Evolutionary conservation across 2,329 filamentous ascomycete species (phyloP).

Genomic region (Leptographium flavum): DNA sequence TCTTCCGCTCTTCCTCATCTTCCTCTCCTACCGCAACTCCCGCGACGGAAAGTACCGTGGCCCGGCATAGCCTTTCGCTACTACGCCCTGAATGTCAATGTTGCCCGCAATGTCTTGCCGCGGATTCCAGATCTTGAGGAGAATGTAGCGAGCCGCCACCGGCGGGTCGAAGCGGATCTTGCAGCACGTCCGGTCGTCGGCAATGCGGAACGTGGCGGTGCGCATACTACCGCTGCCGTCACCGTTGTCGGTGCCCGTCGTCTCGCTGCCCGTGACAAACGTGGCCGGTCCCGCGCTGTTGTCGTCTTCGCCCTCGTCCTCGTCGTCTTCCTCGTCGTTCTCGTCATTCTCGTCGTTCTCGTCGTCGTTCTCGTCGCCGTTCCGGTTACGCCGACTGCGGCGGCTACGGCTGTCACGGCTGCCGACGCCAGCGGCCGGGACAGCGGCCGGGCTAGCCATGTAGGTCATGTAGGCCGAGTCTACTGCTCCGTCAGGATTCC

Average conservation of each 20-base stretch:
- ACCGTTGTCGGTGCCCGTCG: not conserved
- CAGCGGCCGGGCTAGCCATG: too few species aligned
- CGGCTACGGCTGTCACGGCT: not conserved
- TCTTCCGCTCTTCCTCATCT: not conserved
- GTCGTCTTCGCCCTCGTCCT: conserved; percentile 8
- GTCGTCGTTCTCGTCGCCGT: not conserved
- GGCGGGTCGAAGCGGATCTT: conserved; percentile 76
- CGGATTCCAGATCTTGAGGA: conserved; percentile 84
- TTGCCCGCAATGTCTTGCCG: conserved; percentile 50
- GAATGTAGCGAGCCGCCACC: conserved; percentile 66
- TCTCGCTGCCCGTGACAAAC: not conserved
- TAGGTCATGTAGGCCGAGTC: too few species aligned
- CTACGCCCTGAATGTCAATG: conserved; percentile 80
- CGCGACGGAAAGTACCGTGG: conserved; percentile 68
- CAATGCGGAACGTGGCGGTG: conserved; percentile 54
- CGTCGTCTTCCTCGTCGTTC: conserved; percentile 3
- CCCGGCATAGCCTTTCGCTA: conserved; percentile 72
- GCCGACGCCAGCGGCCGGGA: too few species aligned
- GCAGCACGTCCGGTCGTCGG: conserved; percentile 68
- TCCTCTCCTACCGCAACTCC: conserved; percentile 34
- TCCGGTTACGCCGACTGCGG: too few species aligned
- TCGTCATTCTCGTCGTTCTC: not conserved
- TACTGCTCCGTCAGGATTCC: too few species aligned
- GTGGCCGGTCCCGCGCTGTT: not conserved
- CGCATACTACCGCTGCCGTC: not conserved